Conservation (phyloP, 805 yeast species). For the Metschnikowia arizonensis region DNA sequence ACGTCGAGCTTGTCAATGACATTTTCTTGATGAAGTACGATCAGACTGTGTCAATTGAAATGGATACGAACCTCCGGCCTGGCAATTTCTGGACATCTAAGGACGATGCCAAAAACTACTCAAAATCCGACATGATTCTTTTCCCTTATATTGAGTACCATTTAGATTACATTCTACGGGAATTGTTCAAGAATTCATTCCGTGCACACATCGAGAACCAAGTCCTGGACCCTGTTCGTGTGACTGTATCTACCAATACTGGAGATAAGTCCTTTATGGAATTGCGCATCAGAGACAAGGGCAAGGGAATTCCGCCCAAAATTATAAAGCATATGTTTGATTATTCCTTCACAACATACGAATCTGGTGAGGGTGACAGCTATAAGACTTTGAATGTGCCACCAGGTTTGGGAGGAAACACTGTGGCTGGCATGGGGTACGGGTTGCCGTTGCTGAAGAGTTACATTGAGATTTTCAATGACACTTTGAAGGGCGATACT, state of each 20-base stretch:
- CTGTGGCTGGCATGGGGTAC: constrained; percentile 93
- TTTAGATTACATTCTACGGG: constrained; percentile 82
- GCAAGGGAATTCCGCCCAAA: constrained; percentile 79
- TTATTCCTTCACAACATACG: constrained; percentile 81
- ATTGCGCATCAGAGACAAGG: constrained; percentile 77
- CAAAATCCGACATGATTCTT: constrained; percentile 48
- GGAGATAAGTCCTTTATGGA: constrained; percentile 46
- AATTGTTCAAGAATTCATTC: constrained; percentile 79
- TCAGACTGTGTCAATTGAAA: constrained; percentile 54
- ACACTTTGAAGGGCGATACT: constrained; percentile 19
- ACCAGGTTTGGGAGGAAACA: constrained; percentile 66
- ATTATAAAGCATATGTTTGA: constrained; percentile 69
- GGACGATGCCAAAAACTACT: constrained; percentile 35
- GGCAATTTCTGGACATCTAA: constrained; percentile 27
- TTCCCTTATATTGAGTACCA: constrained; percentile 87
- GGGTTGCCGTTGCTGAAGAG: constrained; percentile 78
- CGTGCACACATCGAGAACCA: constrained; percentile 80
- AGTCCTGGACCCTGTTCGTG: constrained; percentile 35
- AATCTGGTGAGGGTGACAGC: constrained; percentile 53
- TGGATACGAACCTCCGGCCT: constrained; percentile 42
- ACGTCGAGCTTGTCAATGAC: constrained; percentile 75
- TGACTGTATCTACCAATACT: constrained; percentile 33
- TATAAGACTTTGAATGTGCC: constrained; percentile 61
- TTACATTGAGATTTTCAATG: constrained; percentile 41
- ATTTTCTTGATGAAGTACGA: constrained; percentile 82